phyloP scores from a whole-genome alignment of 1,139 yeast species.

The Zygosaccharomyces pseudobailii region DNA sequence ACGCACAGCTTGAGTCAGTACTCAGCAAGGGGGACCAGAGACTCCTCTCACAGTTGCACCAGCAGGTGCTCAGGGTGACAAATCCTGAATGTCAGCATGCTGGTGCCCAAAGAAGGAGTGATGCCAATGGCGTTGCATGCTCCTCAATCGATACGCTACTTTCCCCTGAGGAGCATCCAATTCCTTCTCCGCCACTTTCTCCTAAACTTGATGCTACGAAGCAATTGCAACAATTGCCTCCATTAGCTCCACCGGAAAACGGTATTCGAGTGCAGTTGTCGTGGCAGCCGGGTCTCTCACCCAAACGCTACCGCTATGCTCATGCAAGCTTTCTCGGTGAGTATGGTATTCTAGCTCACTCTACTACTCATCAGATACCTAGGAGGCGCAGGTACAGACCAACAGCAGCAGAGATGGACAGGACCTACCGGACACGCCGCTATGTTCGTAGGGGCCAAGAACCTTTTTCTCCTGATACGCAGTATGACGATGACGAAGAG shows the following conservation, averaged over 20 bases:
- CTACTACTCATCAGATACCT: neutral
- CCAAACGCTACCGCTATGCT: constrained; percentile 10
- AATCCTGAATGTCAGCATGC: neutral
- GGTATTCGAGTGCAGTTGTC: constrained; percentile 8
- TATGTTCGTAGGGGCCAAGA: constrained; percentile 4
- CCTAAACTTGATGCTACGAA: constrained; percentile 17
- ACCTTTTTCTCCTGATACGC: constrained; percentile 6
- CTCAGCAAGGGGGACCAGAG: constrained; percentile 2
- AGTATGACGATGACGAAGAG: constrained; percentile 8
- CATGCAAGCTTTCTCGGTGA: constrained; percentile 13
- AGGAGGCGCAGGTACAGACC: neutral
- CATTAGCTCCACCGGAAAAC: neutral
- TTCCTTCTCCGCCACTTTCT: constrained; percentile 33
- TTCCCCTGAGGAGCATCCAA: constrained; percentile 18
- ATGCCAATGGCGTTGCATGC: constrained; percentile 8
- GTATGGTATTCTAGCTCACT: constrained; percentile 9
- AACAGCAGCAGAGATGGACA: constrained; percentile 16
- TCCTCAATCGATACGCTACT: constrained; percentile 11
- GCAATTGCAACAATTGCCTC: neutral
- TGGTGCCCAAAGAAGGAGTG: constrained; percentile 5
- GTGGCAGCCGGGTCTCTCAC: constrained; percentile 13
- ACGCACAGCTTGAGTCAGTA: constrained; percentile 23
- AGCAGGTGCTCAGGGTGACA: constrained; percentile 13
- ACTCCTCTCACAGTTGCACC: constrained; percentile 10
- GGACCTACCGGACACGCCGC: constrained; percentile 19